Conservation (phyloP, 176 grass and related monocot genomes). For the Eleusine indica region DNA sequence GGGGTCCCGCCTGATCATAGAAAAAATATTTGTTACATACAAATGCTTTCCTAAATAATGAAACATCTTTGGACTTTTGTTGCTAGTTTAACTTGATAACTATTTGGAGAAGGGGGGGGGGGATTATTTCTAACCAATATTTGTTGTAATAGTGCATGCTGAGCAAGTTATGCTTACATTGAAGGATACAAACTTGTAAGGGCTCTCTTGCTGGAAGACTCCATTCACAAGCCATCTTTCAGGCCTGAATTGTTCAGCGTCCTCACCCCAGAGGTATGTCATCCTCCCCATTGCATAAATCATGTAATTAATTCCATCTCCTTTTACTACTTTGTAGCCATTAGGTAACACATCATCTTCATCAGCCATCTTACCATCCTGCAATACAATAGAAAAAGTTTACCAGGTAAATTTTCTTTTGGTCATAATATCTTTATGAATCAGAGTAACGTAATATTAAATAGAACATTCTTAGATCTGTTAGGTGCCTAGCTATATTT, state of each 20-base stretch:
- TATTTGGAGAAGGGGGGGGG: background rate
- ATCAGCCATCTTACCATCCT: slow-evolving; percentile 63
- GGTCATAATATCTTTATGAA: background rate
- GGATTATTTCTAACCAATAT: background rate
- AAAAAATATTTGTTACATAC: slow-evolving; percentile 15
- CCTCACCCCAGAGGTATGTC: slow-evolving; percentile 67
- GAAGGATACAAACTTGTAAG: slow-evolving; percentile 69
- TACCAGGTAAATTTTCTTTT: background rate
- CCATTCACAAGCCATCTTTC: slow-evolving; percentile 68
- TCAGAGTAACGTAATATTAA: background rate
- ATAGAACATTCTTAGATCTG: background rate
- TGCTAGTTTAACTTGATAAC: slow-evolving; percentile 3
- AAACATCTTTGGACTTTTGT: background rate
- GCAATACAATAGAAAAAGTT: background rate
- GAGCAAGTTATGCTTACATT: slow-evolving; percentile 41
- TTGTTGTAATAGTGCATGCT: background rate
- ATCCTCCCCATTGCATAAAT: slow-evolving; percentile 74
- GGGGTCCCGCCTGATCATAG: slow-evolving; percentile 53
- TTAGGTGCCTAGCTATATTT: background rate
- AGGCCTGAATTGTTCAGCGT: slow-evolving; percentile 57
- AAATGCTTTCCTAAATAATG: slow-evolving; percentile 5
- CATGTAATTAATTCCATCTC: slow-evolving; percentile 53
- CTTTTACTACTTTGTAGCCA: slow-evolving; percentile 48
- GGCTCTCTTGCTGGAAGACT: slow-evolving; percentile 55
- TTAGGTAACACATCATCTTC: slow-evolving; percentile 61